A percentile compares a stretch with the other conserved stretches of the same genome.
phyloP scores from a whole-genome alignment of 2,329 filamentous ascomycete species.

The Cytospora mali region DNA sequence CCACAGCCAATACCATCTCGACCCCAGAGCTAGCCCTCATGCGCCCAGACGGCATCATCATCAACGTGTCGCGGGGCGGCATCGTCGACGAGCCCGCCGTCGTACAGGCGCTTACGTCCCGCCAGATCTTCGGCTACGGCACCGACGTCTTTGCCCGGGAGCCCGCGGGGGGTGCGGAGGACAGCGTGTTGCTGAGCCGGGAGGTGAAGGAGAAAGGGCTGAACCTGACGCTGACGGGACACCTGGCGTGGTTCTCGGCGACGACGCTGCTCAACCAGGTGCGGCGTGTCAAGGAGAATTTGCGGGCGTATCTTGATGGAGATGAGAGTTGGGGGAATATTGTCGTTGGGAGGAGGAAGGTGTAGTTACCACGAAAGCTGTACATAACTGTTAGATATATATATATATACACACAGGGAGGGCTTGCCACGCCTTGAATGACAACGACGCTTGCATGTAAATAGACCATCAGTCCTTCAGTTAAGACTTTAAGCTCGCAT shows the following conservation, averaged over 20 bases:
- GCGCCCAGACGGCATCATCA: constrained; percentile 30
- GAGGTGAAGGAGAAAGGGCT: constrained; percentile 16
- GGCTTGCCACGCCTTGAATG: too few species aligned
- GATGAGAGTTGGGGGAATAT: constrained; percentile 10
- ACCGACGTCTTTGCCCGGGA: constrained; percentile 34
- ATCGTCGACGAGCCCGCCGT: constrained; percentile 31
- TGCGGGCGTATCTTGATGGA: constrained; percentile 29
- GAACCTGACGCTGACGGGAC: constrained; percentile 33
- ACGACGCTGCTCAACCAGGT: constrained; percentile 31
- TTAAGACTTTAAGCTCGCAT: too few species aligned
- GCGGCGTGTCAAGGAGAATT: constrained; percentile 29
- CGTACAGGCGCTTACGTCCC: constrained; percentile 29
- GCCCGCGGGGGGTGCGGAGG: constrained; percentile 30
- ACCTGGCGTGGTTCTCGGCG: constrained; percentile 34
- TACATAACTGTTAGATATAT: neutral
- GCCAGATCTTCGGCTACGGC: constrained; percentile 32
- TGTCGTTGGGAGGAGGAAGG: constrained; percentile 15
- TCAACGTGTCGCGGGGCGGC: constrained; percentile 33
- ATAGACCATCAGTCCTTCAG: too few species aligned
- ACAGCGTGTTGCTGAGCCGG: constrained; percentile 32
- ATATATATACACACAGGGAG: neutral
- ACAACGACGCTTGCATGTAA: too few species aligned
- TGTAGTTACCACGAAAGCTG: neutral
- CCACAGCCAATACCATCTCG: constrained; percentile 30
- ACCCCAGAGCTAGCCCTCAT: constrained; percentile 30